Evolutionary conservation across 2,329 filamentous ascomycete species (phyloP).

Genomic region (Colletotrichum plurivorum): DNA sequence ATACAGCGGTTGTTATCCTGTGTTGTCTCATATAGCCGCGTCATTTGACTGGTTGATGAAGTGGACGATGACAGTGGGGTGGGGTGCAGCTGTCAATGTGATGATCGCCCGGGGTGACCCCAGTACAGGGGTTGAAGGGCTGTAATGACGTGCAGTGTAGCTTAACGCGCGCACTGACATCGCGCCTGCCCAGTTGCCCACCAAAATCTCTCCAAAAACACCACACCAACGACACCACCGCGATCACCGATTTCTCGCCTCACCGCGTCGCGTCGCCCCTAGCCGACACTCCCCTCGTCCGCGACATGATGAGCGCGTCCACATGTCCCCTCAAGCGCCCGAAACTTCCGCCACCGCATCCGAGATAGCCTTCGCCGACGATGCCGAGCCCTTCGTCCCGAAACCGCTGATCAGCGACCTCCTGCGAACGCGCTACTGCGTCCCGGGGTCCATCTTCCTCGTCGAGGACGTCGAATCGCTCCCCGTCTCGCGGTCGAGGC

Average conservation of each 20-base stretch:
- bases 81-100: too few species aligned
- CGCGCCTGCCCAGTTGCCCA: too few species aligned
- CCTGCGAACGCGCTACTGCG: constrained; percentile 62
- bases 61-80: too few species aligned
- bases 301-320: constrained; percentile 33
- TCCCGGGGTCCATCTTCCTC: constrained; percentile 63
- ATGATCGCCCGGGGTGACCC: too few species aligned
- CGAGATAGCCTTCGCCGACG: constrained; percentile 43
- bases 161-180: too few species aligned
- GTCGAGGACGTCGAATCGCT: constrained; percentile 61
- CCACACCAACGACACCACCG: constrained; percentile 1
- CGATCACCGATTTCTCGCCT: constrained; percentile 14
- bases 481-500: constrained; percentile 50
- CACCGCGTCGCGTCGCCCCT: constrained; percentile 2
- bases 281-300: neutral
- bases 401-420: constrained; percentile 63
- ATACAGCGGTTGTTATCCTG: too few species aligned
- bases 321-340: constrained; percentile 37
- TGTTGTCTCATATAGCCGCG: too few species aligned
- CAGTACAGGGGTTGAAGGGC: too few species aligned
- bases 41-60: too few species aligned
- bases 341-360: constrained; percentile 12
- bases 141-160: too few species aligned
- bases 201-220: too few species aligned
- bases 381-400: constrained; percentile 45